Conservation (phyloP, 192 early-diverging fungal genomes). For the Powellomyces hirtus region DNA sequence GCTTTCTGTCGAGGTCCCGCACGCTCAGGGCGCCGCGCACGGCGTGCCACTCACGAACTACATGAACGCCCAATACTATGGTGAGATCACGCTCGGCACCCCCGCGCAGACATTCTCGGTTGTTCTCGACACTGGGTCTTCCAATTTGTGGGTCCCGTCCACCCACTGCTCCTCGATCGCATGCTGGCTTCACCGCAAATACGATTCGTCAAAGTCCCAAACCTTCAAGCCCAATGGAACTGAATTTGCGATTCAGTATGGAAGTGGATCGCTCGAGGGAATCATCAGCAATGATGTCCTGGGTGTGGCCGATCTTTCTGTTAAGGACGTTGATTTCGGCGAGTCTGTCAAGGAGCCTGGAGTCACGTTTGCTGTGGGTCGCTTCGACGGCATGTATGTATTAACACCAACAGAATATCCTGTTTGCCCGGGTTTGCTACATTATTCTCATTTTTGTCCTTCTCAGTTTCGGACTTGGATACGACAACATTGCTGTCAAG, state of each 20-base stretch:
- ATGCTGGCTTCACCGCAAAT: slow-evolving; percentile 90
- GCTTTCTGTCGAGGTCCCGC: not conserved
- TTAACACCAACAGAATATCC: slow-evolving; percentile 52
- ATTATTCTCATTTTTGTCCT: too few species aligned
- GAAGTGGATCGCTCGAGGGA: slow-evolving; percentile 90
- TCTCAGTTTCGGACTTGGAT: slow-evolving; percentile 13
- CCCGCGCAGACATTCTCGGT: slow-evolving; percentile 83
- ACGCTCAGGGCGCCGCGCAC: slow-evolving; percentile 9
- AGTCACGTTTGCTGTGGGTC: slow-evolving; percentile 87
- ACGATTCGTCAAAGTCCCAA: slow-evolving; percentile 76
- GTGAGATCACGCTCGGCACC: slow-evolving; percentile 79
- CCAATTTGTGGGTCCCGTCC: slow-evolving; percentile 96
- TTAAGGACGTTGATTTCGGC: slow-evolving; percentile 84
- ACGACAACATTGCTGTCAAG: slow-evolving; percentile 76
- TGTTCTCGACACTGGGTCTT: slow-evolving; percentile 91
- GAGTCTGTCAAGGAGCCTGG: slow-evolving; percentile 97
- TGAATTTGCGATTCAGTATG: slow-evolving; percentile 92
- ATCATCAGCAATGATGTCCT: slow-evolving; percentile 84
- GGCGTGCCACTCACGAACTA: slow-evolving; percentile 76
- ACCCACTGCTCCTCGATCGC: slow-evolving; percentile 91
- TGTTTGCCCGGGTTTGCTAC: too few species aligned
- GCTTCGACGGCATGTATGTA: slow-evolving; percentile 98
- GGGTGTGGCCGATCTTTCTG: slow-evolving; percentile 66
- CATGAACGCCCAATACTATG: slow-evolving; percentile 97
- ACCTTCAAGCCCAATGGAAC: slow-evolving; percentile 89